A percentile compares a stretch with the other conserved stretches of the same genome.
Conservation (phyloP, 169 alveolate species). For the Condylostoma magnum region DNA sequence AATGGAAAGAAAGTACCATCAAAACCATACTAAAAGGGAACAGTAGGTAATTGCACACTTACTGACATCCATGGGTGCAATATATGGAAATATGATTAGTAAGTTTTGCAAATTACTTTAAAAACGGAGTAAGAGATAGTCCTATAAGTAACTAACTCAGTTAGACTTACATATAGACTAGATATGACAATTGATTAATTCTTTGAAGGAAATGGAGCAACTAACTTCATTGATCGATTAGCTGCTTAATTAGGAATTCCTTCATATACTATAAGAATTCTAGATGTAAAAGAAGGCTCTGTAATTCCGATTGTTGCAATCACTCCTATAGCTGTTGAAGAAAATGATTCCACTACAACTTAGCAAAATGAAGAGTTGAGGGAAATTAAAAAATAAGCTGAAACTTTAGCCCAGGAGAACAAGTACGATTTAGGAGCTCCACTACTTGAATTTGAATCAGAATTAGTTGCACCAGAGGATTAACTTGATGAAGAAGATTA, state of each 20-base stretch:
- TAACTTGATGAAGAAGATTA: no score
- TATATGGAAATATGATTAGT: constrained; percentile 18
- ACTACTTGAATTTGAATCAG: no score
- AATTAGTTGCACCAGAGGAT: no score
- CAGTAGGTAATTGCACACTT: not conserved
- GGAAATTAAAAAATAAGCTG: no score
- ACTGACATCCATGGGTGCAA: constrained; percentile 19
- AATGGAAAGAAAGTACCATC: constrained; percentile 7
- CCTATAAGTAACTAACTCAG: constrained; percentile 14
- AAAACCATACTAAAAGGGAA: not conserved
- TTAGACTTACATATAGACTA: constrained; percentile 27
- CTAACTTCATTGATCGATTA: constrained; percentile 44
- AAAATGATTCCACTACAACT: no score
- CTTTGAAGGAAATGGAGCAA: constrained; percentile 30
- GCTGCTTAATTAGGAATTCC: constrained; percentile 44
- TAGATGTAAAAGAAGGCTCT: constrained; percentile 41
- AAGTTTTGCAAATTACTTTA: not conserved
- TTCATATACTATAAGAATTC: constrained; percentile 37
- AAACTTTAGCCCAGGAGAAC: no score
- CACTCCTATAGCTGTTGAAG: no score
- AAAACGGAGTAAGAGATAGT: not conserved
- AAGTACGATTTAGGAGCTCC: no score
- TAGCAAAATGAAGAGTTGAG: no score
- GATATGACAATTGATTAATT: constrained; percentile 44
- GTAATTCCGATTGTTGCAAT: no score